Conservation (phyloP, 2,329 filamentous ascomycete species). For the Acephala macrosclerotiorum region DNA sequence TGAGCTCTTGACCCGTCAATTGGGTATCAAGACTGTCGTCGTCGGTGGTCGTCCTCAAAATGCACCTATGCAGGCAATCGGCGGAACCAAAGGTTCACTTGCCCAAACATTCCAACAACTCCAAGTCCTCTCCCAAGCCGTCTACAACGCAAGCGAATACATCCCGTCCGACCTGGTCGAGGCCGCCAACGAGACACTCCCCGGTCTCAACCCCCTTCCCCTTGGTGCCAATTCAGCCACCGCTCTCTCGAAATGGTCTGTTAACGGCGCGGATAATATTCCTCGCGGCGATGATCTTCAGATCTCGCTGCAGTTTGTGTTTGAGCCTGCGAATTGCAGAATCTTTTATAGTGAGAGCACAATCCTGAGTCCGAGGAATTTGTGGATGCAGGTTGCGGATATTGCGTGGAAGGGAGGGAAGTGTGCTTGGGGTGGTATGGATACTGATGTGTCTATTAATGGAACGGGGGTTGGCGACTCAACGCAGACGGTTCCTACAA, state of each 20-base stretch:
- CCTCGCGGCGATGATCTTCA: slow-evolving; percentile 37
- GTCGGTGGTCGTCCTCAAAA: slow-evolving; percentile 57
- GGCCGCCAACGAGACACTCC: slow-evolving; percentile 22
- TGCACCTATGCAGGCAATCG: slow-evolving; percentile 56
- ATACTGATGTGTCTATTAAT: neutral
- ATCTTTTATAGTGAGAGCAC: slow-evolving; percentile 63
- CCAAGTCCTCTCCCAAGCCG: slow-evolving; percentile 34
- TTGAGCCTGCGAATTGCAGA: slow-evolving; percentile 65
- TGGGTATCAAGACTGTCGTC: slow-evolving; percentile 58
- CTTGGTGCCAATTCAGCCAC: slow-evolving; percentile 17
- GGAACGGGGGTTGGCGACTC: neutral
- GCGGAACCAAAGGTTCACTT: slow-evolving; percentile 47
- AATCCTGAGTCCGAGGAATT: slow-evolving; percentile 51
- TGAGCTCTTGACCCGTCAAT: slow-evolving; percentile 59
- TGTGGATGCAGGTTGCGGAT: slow-evolving; percentile 50
- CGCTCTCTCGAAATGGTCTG: slow-evolving; percentile 39
- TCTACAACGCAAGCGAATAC: slow-evolving; percentile 16
- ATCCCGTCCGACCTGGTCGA: slow-evolving; percentile 18
- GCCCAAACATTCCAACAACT: slow-evolving; percentile 43
- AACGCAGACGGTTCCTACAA: neutral
- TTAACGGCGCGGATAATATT: slow-evolving; percentile 50
- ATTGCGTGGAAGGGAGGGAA: slow-evolving; percentile 23
- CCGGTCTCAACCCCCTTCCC: slow-evolving; percentile 15
- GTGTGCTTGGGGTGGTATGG: slow-evolving; percentile 13
- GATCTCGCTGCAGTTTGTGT: slow-evolving; percentile 62